Conservation (phyloP, 495 filamentous ascomycete species). For the Paragyromitra xinjiangensis region DNA sequence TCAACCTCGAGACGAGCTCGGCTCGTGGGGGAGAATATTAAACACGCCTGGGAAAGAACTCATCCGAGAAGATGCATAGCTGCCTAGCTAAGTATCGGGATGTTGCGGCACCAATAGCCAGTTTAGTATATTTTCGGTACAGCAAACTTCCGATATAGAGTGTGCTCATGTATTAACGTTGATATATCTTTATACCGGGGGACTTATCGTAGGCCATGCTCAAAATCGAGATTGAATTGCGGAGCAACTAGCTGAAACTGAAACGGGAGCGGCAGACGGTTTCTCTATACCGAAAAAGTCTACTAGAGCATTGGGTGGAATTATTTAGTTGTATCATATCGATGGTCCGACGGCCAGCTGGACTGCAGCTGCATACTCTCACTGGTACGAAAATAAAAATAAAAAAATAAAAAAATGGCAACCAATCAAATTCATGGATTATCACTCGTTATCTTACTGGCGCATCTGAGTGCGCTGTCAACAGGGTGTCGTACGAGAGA, state of each 20-base stretch:
- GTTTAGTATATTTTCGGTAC: neutral
- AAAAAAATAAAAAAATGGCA: neutral
- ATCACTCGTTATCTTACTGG: constrained; percentile 34
- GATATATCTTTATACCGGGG: constrained; percentile 6
- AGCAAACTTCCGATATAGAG: neutral
- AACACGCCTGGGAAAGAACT: neutral
- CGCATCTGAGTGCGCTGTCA: neutral
- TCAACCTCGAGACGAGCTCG: neutral
- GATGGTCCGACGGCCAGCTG: neutral
- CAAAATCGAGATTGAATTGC: constrained; percentile 10
- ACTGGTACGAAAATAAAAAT: constrained; percentile 3
- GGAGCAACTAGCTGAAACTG: constrained; percentile 7
- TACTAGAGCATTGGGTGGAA: constrained; percentile 1
- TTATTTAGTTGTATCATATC: neutral
- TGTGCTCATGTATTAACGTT: neutral
- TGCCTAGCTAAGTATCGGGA: neutral
- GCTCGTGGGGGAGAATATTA: neutral
- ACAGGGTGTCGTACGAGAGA: constrained; percentile 12
- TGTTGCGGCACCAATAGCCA: neutral
- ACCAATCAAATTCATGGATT: constrained; percentile 33
- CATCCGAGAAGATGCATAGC: constrained; percentile 6
- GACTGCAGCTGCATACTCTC: neutral
- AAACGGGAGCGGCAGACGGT: constrained; percentile 4
- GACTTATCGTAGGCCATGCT: constrained; percentile 1
- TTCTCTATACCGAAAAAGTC: constrained; percentile 8